phyloP scores from a whole-genome alignment of 768 basidiomycete species.

The Mycena capillaripes region DNA sequence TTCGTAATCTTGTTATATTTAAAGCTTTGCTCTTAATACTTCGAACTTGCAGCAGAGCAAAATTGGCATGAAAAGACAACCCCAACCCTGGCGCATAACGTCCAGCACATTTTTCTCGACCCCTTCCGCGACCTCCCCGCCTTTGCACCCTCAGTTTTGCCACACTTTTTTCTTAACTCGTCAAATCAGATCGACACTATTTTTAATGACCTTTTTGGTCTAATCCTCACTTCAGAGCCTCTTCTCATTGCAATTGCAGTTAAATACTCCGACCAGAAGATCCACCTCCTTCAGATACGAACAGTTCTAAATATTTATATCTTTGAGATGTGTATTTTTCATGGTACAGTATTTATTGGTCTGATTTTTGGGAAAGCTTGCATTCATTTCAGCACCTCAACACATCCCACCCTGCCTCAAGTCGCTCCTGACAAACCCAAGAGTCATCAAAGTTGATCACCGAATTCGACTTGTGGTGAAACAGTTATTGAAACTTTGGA shows the following conservation, averaged over 20 bases:
- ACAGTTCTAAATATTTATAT: constrained; percentile 5
- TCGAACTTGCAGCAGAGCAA: constrained; percentile 5
- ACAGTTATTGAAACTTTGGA: background rate
- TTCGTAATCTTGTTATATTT: background rate
- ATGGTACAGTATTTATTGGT: background rate
- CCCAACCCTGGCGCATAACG: constrained; percentile 23
- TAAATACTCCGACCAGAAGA: background rate
- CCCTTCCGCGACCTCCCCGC: constrained; percentile 23
- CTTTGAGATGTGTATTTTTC: constrained; percentile 5
- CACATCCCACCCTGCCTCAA: constrained; percentile 9
- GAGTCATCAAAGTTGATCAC: constrained; percentile 28
- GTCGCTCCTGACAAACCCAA: constrained; percentile 13
- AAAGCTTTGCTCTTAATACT: background rate
- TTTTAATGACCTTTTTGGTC: constrained; percentile 7
- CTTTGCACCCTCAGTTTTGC: constrained; percentile 4
- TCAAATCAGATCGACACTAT: constrained; percentile 7
- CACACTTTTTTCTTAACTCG: constrained; percentile 1
- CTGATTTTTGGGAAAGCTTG: background rate
- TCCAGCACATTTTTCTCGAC: constrained; percentile 31
- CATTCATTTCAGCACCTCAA: background rate
- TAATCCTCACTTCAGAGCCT: constrained; percentile 3
- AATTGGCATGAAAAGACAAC: constrained; percentile 31
- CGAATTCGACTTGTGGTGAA: background rate
- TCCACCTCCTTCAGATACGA: background rate
- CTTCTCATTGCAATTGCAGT: too few relatives aligned